phyloP scores from a whole-genome alignment of 2,329 filamentous ascomycete species.

The Hawksworthiomyces lignivorus region DNA sequence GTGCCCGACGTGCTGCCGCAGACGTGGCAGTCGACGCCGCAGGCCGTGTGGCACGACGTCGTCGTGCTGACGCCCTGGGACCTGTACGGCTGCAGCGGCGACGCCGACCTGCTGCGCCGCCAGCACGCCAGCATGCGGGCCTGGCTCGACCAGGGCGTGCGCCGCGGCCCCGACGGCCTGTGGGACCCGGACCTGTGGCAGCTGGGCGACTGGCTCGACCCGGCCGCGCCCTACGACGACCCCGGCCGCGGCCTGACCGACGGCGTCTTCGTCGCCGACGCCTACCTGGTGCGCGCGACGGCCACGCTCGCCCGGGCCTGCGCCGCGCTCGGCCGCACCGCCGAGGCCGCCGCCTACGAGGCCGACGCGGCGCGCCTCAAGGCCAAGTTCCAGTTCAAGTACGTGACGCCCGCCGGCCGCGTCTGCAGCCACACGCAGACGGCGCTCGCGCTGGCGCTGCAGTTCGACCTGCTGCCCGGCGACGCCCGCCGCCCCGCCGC shows the following conservation, averaged over 20 bases:
- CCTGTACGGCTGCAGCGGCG: constrained; percentile 22
- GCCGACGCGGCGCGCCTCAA: constrained; percentile 16
- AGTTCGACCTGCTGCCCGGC: constrained; percentile 16
- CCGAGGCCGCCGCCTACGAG: constrained; percentile 16
- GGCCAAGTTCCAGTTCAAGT: constrained; percentile 20
- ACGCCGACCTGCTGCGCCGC: constrained; percentile 21
- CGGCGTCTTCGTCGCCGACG: constrained; percentile 27
- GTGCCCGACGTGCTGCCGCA: constrained; percentile 14
- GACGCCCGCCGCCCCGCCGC: not conserved
- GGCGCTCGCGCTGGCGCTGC: constrained; percentile 19
- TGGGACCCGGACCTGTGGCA: constrained; percentile 27
- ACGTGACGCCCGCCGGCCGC: constrained; percentile 16
- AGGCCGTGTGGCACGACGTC: constrained; percentile 23
- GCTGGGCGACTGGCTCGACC: constrained; percentile 35
- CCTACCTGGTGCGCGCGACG: constrained; percentile 29
- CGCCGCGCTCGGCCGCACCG: constrained; percentile 16
- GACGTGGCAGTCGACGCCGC: constrained; percentile 22
- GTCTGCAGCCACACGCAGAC: constrained; percentile 22
- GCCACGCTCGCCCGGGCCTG: constrained; percentile 20
- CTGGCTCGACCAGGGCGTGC: constrained; percentile 19
- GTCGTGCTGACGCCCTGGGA: constrained; percentile 22
- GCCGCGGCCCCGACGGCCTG: constrained; percentile 21
- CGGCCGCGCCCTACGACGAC: constrained; percentile 26
- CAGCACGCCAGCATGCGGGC: constrained; percentile 21
- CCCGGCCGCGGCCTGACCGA: constrained; percentile 26